Evolutionary conservation across 2,329 filamentous ascomycete genomes (phyloP).

Genomic region (Exophiala oligosperma): DNA sequence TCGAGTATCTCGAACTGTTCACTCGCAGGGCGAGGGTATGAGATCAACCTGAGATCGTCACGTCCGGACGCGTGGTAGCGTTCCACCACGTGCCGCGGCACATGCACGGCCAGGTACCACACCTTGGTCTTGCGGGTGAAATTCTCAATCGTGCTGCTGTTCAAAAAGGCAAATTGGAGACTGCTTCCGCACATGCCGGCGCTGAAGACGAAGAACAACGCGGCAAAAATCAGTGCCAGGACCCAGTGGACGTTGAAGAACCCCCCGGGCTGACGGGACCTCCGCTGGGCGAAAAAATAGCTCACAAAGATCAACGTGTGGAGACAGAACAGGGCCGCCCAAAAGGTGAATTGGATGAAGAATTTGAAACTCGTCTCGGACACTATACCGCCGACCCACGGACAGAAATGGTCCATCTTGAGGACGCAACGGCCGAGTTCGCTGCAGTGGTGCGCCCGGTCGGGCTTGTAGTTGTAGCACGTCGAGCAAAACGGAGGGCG

Average conservation of each 20-base stretch:
- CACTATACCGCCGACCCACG: constrained; percentile 92
- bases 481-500: constrained; percentile 82
- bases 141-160: constrained; percentile 83
- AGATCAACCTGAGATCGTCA: constrained; percentile 37
- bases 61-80: constrained; percentile 36
- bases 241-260: constrained; percentile 62
- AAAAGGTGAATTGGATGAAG: constrained; percentile 83
- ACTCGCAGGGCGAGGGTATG: constrained; percentile 39
- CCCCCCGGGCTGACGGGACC: constrained; percentile 32
- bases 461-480: constrained; percentile 85
- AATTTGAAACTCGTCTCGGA: constrained; percentile 86
- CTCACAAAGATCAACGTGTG: constrained; percentile 65
- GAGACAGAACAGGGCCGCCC: constrained; percentile 66
- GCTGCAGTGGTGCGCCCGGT: constrained; percentile 82
- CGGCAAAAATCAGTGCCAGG: constrained; percentile 64
- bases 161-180: constrained; percentile 66
- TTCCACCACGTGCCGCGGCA: constrained; percentile 51
- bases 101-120: constrained; percentile 72
- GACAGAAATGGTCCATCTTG: constrained; percentile 96
- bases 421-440: constrained; percentile 77
- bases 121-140: constrained; percentile 62
- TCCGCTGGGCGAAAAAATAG: constrained; percentile 61
- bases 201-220: constrained; percentile 78
- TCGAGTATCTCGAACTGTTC: constrained; percentile 26
- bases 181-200: constrained; percentile 74